phyloP scores from a whole-genome alignment of 1,284 basidiomycete species.

The Anthracocystis panici-leucophaei region DNA sequence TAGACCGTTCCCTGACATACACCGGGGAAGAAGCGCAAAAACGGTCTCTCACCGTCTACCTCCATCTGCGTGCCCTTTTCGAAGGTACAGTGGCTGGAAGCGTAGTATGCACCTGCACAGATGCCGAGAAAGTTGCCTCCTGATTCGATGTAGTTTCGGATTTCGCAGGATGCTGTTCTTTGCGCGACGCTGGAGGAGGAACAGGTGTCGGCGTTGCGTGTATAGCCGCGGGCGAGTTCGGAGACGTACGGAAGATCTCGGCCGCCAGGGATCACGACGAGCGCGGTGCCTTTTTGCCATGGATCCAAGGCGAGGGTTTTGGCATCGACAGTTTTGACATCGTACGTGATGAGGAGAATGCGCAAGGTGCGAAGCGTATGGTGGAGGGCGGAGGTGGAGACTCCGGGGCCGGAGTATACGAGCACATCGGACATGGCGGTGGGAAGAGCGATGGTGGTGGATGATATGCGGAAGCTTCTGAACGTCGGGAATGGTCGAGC shows the following conservation, averaged over 20 bases:
- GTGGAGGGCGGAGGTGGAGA: slow-evolving; percentile 59
- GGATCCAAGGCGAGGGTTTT: slow-evolving; percentile 56
- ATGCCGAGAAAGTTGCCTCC: slow-evolving; percentile 79
- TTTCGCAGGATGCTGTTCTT: slow-evolving; percentile 55
- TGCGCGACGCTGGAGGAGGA: slow-evolving; percentile 3
- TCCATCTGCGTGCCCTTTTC: slow-evolving; percentile 72
- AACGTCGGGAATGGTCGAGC: background rate
- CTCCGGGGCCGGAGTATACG: slow-evolving; percentile 62
- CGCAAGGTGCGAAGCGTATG: slow-evolving; percentile 59
- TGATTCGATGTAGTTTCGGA: slow-evolving; percentile 76
- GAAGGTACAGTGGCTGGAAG: slow-evolving; percentile 72
- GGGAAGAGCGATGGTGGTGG: background rate
- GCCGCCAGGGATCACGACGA: slow-evolving; percentile 62
- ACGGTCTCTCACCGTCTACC: slow-evolving; percentile 73
- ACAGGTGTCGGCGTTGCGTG: slow-evolving; percentile 13
- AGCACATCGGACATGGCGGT: slow-evolving; percentile 60
- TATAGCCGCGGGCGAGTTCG: slow-evolving; percentile 29
- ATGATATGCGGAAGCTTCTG: background rate
- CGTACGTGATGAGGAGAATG: slow-evolving; percentile 54
- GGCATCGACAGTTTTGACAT: slow-evolving; percentile 57
- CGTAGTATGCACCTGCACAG: slow-evolving; percentile 76
- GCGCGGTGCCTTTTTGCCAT: slow-evolving; percentile 52
- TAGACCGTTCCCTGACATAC: slow-evolving; percentile 74
- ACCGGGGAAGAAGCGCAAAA: slow-evolving; percentile 75
- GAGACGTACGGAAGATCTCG: slow-evolving; percentile 61